Evolutionary conservation across 352 stramenopile genomes (phyloP).

Genomic region (Peronosclerospora sorghi): DNA sequence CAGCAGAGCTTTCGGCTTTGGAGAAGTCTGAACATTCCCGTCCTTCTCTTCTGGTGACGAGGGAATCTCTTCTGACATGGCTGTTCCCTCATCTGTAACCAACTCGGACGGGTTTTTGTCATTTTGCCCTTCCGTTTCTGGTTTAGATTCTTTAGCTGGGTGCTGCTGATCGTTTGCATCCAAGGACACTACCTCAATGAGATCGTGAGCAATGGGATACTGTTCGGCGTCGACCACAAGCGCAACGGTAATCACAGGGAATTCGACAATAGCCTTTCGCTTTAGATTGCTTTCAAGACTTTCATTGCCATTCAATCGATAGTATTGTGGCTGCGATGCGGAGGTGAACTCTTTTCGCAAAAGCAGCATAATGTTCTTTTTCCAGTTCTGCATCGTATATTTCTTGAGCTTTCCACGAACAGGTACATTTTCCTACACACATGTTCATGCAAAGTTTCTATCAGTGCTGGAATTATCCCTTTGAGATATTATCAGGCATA

Average conservation of each 20-base stretch:
- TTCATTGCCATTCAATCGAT: slow-evolving; percentile 46
- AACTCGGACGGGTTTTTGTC: slow-evolving; percentile 6
- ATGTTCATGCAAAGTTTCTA: no score
- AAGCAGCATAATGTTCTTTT: slow-evolving; percentile 44
- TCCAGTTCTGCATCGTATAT: slow-evolving; percentile 46
- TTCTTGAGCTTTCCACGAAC: slow-evolving; percentile 61
- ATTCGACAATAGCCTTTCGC: slow-evolving; percentile 71
- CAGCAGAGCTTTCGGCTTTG: slow-evolving; percentile 8
- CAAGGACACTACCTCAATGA: slow-evolving; percentile 47
- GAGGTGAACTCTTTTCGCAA: slow-evolving; percentile 71
- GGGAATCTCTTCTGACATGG: slow-evolving; percentile 7
- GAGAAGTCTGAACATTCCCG: not conserved
- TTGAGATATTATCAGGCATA: slow-evolving; percentile 14
- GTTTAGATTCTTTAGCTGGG: slow-evolving; percentile 1
- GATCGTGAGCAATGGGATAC: slow-evolving; percentile 51
- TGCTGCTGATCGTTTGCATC: slow-evolving; percentile 2
- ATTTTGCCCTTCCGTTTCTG: not conserved
- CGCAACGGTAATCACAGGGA: slow-evolving; percentile 58
- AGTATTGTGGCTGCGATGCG: slow-evolving; percentile 58
- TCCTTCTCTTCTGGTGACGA: slow-evolving; percentile 13
- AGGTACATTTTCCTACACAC: slow-evolving; percentile 49
- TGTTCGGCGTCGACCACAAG: slow-evolving; percentile 29
- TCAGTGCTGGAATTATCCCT: not conserved
- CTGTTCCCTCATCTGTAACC: slow-evolving; percentile 2
- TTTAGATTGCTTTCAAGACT: slow-evolving; percentile 65